Base-by-base conservation (phyloP, 768 basidiomycete genomes). In the Trametopsis cervina region DNA sequence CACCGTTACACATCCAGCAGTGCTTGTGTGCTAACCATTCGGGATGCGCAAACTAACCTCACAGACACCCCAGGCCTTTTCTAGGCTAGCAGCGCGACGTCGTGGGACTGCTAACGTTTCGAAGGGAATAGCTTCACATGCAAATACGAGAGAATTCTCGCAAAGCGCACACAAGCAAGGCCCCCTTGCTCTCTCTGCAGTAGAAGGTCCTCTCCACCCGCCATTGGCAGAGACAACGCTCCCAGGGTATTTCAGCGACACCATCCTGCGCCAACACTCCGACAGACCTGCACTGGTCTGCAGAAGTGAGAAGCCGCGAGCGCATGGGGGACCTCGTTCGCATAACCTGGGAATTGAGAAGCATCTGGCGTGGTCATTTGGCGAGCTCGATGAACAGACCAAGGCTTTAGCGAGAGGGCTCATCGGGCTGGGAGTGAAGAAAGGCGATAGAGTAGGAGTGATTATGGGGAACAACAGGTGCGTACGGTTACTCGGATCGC, bases 401-500 rank as follows among this genome's bases (percentile, higher is more conserved):
- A 66, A 72, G 37, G 81, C 86, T 3, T 70, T 87, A 4, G 80
- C 89, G 1, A 69, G 85, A 41, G 89, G 89, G 0, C 68, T 92
- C 17, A 50, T 89, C 12, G 64, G 63, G 1, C 66, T 90, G 67
- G 87, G 87, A 13, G 80, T 92, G 3, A 66, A 69, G 60, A 83
- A 77, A 59, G 89, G 89, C 0, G 86, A 89, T 54, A 71, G 89
- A 6, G 80, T 91, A 18, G 89, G 75, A 0, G 84, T 89, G 5
- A 65, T 90, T 33, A 88, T 91, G 87, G 89, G 88, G 4, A 92
- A 90, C 52, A 85, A 78, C 50, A 91, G 89, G 89, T 86, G 54
- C 27, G 68, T 54, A 44, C 2, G 22, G 21, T 12, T 39, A 21
- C 26, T 29, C n/a, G 26, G 18, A 13, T 6, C 25, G 23, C 1